Conservation (phyloP, 2,329 filamentous ascomycete genomes). For the Beauveria asiatica region DNA sequence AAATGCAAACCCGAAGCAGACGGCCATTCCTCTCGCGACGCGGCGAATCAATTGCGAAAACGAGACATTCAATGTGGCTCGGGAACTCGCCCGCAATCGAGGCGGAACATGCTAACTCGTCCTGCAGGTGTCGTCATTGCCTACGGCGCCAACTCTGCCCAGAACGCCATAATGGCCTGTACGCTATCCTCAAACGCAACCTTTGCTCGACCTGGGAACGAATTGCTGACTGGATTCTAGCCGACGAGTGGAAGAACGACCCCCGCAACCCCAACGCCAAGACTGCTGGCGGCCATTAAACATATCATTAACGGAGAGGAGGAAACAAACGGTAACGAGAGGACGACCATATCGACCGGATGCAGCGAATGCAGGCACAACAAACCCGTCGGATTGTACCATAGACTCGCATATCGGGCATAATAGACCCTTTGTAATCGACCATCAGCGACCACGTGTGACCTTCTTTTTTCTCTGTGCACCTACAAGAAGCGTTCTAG, state of each 20-base stretch:
- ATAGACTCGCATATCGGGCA: conserved; percentile 13
- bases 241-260: conserved; percentile 94
- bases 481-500: not conserved
- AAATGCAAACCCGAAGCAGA: conserved; percentile 11
- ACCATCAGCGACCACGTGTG: not conserved
- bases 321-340: not conserved
- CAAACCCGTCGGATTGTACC: conserved; percentile 11
- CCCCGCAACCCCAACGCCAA: conserved; percentile 69
- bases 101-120: conserved; percentile 2
- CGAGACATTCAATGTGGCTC: not conserved
- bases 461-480: not conserved
- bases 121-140: conserved; percentile 68
- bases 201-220: not conserved
- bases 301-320: not conserved
- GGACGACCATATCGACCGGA: conserved; percentile 7
- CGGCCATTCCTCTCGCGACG: not conserved
- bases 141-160: conserved; percentile 83
- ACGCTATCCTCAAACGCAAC: conserved; percentile 22
- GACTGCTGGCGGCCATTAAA: conserved; percentile 36
- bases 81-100: not conserved
- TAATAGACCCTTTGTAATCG: conserved; percentile 13
- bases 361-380: conserved; percentile 6
- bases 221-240: conserved; percentile 37
- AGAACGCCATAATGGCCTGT: conserved; percentile 72
- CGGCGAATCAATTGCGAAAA: not conserved